A percentile compares a stretch with the other conserved stretches of the same genome.
Evolutionary conservation across 495 filamentous ascomycete species (phyloP).

Genomic region (Penicillium coffeae): DNA sequence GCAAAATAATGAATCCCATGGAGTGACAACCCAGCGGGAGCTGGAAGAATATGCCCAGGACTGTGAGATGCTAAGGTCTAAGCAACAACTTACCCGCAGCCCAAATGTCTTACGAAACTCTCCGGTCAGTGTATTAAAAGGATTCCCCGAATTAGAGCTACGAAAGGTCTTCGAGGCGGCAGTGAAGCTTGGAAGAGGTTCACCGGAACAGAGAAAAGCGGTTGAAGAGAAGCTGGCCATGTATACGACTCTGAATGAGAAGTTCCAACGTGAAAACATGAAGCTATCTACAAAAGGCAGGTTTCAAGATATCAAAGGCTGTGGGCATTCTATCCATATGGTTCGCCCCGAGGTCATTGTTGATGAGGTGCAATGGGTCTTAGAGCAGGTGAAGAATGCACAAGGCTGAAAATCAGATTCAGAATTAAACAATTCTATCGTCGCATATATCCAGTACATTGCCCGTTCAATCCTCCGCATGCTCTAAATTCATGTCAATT

Average conservation of each 20-base stretch:
- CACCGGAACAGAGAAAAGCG: not conserved
- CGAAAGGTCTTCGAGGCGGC: not conserved
- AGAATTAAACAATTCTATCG: too few relatives aligned
- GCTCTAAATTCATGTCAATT: too few relatives aligned
- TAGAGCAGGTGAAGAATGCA: not conserved
- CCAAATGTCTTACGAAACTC: not conserved
- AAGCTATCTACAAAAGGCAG: not conserved
- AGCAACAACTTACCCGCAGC: slow-evolving; percentile 1
- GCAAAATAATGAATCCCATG: not conserved
- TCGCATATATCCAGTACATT: too few relatives aligned
- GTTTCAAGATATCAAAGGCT: not conserved
- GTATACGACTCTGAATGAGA: not conserved
- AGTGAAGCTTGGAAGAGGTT: slow-evolving; percentile 1
- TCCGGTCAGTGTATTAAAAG: slow-evolving; percentile 4
- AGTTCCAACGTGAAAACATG: slow-evolving; percentile 2
- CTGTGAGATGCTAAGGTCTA: slow-evolving; percentile 1
- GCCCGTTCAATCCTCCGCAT: too few relatives aligned
- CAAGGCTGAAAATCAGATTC: too few relatives aligned
- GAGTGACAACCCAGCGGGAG: slow-evolving; percentile 1
- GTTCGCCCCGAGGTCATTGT: slow-evolving; percentile 1
- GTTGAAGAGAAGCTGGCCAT: not conserved
- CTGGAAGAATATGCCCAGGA: slow-evolving; percentile 6
- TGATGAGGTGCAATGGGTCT: slow-evolving; percentile 4
- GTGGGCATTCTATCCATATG: slow-evolving; percentile 6
- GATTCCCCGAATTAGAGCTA: slow-evolving; percentile 2